phyloP scores from a whole-genome alignment of 2,329 filamentous ascomycete species.

The Trichoderma sp. region DNA sequence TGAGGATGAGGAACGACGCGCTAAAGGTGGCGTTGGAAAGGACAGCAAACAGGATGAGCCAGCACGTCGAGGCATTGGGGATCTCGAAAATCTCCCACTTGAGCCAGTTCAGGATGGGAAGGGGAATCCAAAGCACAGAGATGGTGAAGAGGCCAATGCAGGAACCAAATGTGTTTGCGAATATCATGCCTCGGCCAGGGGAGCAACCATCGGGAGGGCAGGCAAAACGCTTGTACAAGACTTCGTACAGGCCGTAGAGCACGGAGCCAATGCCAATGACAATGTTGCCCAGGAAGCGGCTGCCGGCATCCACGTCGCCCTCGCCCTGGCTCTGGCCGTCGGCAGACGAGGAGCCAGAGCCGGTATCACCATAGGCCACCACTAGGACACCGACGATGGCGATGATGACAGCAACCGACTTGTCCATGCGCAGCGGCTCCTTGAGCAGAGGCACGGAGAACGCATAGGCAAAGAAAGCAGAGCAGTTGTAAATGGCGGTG shows the following conservation, averaged over 20 bases:
- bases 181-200: slow-evolving; percentile 87
- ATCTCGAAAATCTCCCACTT: slow-evolving; percentile 81
- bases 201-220: slow-evolving; percentile 88
- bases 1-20: slow-evolving; percentile 87
- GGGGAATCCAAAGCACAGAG: slow-evolving; percentile 82
- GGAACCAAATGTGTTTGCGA: slow-evolving; percentile 88
- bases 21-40: slow-evolving; percentile 89
- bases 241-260: slow-evolving; percentile 94
- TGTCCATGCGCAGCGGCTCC: slow-evolving; percentile 79
- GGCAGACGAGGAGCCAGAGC: slow-evolving; percentile 33
- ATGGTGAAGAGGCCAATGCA: slow-evolving; percentile 86
- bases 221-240: slow-evolving; percentile 88
- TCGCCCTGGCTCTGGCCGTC: slow-evolving; percentile 37
- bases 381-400: slow-evolving; percentile 87
- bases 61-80: slow-evolving; percentile 72
- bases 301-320: slow-evolving; percentile 49
- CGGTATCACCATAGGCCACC: slow-evolving; percentile 87
- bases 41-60: slow-evolving; percentile 76
- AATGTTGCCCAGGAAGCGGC: slow-evolving; percentile 78
- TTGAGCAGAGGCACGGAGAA: slow-evolving; percentile 89
- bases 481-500: slow-evolving; percentile 99
- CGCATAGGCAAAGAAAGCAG: slow-evolving; percentile 96
- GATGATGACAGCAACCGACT: slow-evolving; percentile 80
- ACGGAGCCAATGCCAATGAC: slow-evolving; percentile 89
- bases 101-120: slow-evolving; percentile 76